A percentile compares a stretch with the other conserved stretches of the same genome.
Conservation (phyloP, 805 yeast genomes). For the Metschnikowia bowlesiae region DNA sequence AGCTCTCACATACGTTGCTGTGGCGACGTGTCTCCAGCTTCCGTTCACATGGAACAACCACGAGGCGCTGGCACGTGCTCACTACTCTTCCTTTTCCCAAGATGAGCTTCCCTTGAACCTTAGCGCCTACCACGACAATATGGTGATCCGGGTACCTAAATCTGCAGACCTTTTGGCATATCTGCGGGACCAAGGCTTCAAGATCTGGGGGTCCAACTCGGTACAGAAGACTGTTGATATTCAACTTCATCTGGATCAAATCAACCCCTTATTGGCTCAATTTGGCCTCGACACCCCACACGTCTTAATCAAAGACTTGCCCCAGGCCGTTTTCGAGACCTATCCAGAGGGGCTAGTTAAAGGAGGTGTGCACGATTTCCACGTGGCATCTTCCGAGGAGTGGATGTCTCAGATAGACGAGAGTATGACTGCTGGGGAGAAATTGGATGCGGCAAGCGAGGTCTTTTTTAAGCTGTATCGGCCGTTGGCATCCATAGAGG, state of each 20-base stretch:
- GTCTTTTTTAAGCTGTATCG: conserved; percentile 69
- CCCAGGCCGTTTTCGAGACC: conserved; percentile 54
- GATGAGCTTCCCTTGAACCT: conserved; percentile 39
- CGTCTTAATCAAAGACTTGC: conserved; percentile 52
- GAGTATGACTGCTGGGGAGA: conserved; percentile 5
- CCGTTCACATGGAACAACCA: conserved; percentile 8
- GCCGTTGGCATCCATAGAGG: conserved; percentile 60
- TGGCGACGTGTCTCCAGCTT: conserved; percentile 9
- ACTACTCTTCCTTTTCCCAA: conserved; percentile 26
- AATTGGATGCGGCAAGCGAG: conserved; percentile 30
- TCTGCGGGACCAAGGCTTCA: conserved; percentile 15
- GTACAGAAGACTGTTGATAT: conserved; percentile 46
- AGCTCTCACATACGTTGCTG: conserved; percentile 1
- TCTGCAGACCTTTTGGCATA: conserved; percentile 14
- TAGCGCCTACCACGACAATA: conserved; percentile 36
- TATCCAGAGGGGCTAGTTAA: conserved; percentile 33
- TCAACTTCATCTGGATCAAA: conserved; percentile 18
- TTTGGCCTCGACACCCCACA: conserved; percentile 23
- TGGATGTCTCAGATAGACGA: neutral
- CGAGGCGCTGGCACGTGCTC: conserved; percentile 15
- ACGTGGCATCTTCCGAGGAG: conserved; percentile 1
- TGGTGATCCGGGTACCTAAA: conserved; percentile 43
- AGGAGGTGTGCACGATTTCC: conserved; percentile 2
- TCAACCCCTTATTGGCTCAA: conserved; percentile 12
- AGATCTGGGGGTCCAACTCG: conserved; percentile 48